A percentile compares a stretch with the other conserved stretches of the same genome.
phyloP scores from a whole-genome alignment of 345 rosid genomes.

The Eucalyptus guilfoylei region DNA sequence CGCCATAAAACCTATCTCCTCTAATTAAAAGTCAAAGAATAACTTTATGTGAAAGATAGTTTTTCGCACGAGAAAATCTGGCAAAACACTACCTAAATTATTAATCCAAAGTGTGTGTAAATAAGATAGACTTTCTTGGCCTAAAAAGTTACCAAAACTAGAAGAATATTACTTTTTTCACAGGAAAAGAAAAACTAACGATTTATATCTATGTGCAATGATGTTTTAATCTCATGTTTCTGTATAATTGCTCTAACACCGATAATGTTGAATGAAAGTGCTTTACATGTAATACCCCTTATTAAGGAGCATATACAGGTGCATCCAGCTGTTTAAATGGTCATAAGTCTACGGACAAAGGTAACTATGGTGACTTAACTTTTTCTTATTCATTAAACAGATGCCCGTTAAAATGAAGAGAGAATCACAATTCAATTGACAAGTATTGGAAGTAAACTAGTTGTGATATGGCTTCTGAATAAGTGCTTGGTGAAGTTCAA shows the following conservation, averaged over 20 bases:
- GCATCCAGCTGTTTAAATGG: neutral
- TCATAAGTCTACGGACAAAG: neutral
- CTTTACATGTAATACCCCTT: neutral
- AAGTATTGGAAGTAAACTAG: neutral
- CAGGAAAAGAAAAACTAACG: neutral
- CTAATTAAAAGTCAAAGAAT: too few species aligned
- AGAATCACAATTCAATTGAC: neutral
- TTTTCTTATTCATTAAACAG: neutral
- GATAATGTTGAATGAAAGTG: neutral
- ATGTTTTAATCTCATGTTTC: neutral
- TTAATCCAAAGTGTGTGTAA: neutral
- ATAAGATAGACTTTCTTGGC: neutral
- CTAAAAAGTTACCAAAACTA: neutral
- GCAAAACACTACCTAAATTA: neutral
- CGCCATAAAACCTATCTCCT: too few species aligned
- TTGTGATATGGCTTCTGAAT: neutral
- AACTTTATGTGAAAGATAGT: too few species aligned
- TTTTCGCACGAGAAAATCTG: accelerated
- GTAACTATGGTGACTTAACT: neutral
- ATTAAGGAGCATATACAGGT: neutral
- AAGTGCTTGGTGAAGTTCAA: neutral
- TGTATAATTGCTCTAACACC: neutral
- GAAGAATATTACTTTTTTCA: neutral
- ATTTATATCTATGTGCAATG: neutral
- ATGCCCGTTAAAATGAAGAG: neutral